Evolutionary conservation across 148 eudicot genomes (phyloP), one percentile per base, ranked within the genome.

Genomic region (Tetragonia tetragonoides): DNA sequence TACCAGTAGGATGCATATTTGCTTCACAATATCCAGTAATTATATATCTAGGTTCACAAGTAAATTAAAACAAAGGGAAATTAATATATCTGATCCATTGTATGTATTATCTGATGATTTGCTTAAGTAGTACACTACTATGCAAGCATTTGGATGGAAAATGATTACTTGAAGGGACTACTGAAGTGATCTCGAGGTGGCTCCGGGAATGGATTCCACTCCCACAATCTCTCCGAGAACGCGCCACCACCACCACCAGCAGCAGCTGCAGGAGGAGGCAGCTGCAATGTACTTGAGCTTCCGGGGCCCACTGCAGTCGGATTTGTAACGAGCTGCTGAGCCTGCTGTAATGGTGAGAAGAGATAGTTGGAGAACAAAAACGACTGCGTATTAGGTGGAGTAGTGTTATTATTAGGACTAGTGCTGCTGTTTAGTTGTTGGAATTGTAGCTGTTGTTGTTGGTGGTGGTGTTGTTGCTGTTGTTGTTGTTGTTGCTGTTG

Each of bases 81-180:
- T 54, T 7, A 54, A 17, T 11, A 3, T 57, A 57, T 20, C 21
- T 57, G 7, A 57, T 57, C 4, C 61, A 16, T 16, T 57, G 12
- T 17, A 12, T 57, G 18, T 57, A 2, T 57, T 8, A 11, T 53
- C 59, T 53, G 59, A 7, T 7, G 8, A 49, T 7, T 49, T 7
- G 12, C 10, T 49, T 7, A 49, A 7, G 53, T 12, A 49, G 12
- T 7, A 49, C 8, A 7, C 23, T 49, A 2, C 41, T 49, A 68
- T 68, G 14, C 49, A 68, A 49, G 16, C 41, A 53, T 42, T 7
- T 40, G 47, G 46, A 81, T 44, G 24, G 34, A 39, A 76, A 66
- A 37, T 16, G 68, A 76, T 91, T 87, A 89, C 92, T 91, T 89
- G 90, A 93, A 93, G 47, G 84, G 87, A 79, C 73, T 83, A 84